Evolutionary conservation across 805 yeast genomes (phyloP), one percentile per base, ranked within the genome.

Genomic region (Kodamaea neixiangensis): DNA sequence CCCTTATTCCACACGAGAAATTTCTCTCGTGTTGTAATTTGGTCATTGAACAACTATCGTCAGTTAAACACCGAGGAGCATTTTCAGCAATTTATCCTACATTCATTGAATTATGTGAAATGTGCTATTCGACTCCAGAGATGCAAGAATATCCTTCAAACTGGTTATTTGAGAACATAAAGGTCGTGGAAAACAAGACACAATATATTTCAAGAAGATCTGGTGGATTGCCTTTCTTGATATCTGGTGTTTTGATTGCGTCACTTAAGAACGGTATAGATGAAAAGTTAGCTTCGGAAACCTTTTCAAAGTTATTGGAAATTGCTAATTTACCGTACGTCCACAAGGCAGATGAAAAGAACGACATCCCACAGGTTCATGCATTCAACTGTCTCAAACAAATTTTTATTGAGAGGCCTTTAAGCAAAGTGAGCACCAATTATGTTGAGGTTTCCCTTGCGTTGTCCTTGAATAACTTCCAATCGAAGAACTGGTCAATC

Each of bases 301-400:
- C 96, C 0, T 79, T 89, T 57, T 67, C 71, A 0, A 60, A 69
- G 35, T 69, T 93, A 9, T 54, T 82, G 11, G 63, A 62, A 11
- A 79, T 91, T 29, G 91, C 96, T 0, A 56, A 68, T 6, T 50
- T 63, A 5, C 83, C 86, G 0, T 72, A 79, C 3, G 67, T 64
- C 11, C 73, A 71, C 22, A 67, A 73, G 35, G 80, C 75, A 10
- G 83, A 76, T 39, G 77, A 75, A 25, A 85, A 79, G 50, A 76
- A 82, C 54, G 96, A 89, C 61, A 73, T 91, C 13, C 94, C 98
- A 0, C 97, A 92, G 62, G 97, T 93, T 0, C 96, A 93, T 69
- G 97, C 97, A 0, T 83, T 89, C 62, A 93, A 93, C 62, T 86
- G 96, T 63, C 80, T 94, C 50, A 83, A 81, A 55, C 85, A 85